A percentile compares a stretch with the other conserved stretches of the same genome.
Conservation (phyloP, 352 stramenopile species). For the Phytopythium montanum region DNA sequence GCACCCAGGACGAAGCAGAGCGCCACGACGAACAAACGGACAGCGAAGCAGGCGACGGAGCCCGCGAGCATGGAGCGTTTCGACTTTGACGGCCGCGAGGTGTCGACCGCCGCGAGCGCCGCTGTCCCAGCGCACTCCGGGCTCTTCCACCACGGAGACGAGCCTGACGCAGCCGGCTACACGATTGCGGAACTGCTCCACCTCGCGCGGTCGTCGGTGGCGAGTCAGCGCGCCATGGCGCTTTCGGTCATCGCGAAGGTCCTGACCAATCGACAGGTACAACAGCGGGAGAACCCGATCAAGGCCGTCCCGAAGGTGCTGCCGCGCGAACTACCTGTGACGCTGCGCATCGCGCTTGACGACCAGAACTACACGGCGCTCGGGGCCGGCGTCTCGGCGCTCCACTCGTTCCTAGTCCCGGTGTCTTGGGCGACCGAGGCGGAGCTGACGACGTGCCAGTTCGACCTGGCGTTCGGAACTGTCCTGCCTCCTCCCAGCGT, state of each 20-base stretch:
- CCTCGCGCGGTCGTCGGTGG: conserved; percentile 63
- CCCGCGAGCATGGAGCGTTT: conserved; percentile 55
- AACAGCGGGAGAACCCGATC: neutral
- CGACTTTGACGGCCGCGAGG: conserved; percentile 51
- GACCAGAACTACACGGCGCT: conserved; percentile 67
- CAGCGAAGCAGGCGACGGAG: conserved; percentile 11
- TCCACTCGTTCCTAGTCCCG: conserved; percentile 56
- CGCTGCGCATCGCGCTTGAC: conserved; percentile 50
- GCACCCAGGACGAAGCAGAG: conserved; percentile 4
- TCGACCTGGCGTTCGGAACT: conserved; percentile 26
- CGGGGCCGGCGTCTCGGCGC: conserved; percentile 32
- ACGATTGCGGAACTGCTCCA: conserved; percentile 70
- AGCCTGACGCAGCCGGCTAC: conserved; percentile 67
- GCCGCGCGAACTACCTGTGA: conserved; percentile 40
- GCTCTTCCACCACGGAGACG: conserved; percentile 78
- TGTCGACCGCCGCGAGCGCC: conserved; percentile 14
- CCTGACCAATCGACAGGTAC: conserved; percentile 33
- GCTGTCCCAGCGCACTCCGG: conserved; percentile 49
- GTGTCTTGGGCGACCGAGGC: conserved; percentile 2
- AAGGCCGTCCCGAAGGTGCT: conserved; percentile 25
- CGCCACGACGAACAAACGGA: conserved; percentile 12
- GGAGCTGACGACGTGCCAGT: conserved; percentile 1
- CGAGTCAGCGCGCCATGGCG: conserved; percentile 67
- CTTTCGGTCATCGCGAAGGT: conserved; percentile 63
- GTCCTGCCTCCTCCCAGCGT: conserved; percentile 26